A percentile compares a stretch with the other conserved stretches of the same genome.
Evolutionary conservation across 2,329 filamentous ascomycete species (phyloP).

Genomic region (Hypoxylon sp.): DNA sequence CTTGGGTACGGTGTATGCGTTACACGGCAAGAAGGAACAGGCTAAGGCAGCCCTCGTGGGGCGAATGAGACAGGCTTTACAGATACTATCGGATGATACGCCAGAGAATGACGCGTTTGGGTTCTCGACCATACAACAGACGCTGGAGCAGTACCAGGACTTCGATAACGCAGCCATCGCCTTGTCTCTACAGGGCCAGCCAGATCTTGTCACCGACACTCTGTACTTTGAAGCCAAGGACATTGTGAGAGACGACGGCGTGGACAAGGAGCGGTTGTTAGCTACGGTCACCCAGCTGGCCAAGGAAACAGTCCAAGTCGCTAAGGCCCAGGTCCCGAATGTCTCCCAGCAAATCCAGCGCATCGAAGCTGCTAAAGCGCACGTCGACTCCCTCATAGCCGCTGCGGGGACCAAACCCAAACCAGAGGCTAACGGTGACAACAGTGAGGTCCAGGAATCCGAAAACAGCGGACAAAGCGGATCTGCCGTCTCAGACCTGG

Average conservation of each 20-base stretch:
- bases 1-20: conserved; percentile 36
- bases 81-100: conserved; percentile 36
- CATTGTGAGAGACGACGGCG: background rate
- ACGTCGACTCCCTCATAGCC: conserved; percentile 37
- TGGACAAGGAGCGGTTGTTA: conserved; percentile 1
- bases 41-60: conserved; percentile 25
- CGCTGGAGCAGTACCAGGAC: conserved; percentile 20
- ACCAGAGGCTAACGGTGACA: background rate
- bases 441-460: background rate
- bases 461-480: conserved; percentile 1
- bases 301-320: conserved; percentile 8
- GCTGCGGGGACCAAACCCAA: background rate
- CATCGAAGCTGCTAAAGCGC: conserved; percentile 35
- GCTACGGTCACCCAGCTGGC: conserved; percentile 1
- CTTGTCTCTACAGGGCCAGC: background rate
- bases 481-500: background rate
- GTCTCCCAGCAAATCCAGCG: conserved; percentile 37
- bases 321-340: conserved; percentile 29
- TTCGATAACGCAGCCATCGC: conserved; percentile 6
- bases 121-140: conserved; percentile 15
- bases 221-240: conserved; percentile 6
- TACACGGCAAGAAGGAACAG: conserved; percentile 31
- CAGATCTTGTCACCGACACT: conserved; percentile 9
- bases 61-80: conserved; percentile 29
- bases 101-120: conserved; percentile 39